phyloP scores from a whole-genome alignment of 129 eudicot species.

The Tanacetum coccineum region DNA sequence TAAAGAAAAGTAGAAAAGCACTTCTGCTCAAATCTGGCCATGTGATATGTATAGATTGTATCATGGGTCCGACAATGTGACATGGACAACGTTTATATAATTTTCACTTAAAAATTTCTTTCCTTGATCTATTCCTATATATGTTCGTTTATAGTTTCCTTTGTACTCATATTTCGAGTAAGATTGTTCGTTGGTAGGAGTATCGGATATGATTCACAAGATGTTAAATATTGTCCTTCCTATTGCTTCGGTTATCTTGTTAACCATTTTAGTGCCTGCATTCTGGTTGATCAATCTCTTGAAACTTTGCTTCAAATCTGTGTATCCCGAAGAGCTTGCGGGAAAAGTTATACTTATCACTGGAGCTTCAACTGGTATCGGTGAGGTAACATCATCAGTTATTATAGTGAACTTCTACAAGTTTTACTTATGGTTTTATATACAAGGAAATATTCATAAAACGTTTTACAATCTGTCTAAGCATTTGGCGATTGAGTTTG shows the following conservation, averaged over 20 bases:
- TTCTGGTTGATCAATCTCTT: constrained; percentile 18
- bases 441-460: background rate
- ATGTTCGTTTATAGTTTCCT: background rate
- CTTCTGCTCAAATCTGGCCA: too few relatives aligned
- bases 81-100: too few relatives aligned
- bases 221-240: constrained; percentile 19
- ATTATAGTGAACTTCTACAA: background rate
- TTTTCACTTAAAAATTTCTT: too few relatives aligned
- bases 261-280: constrained; percentile 11
- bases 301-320: background rate
- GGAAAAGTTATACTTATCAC: constrained; percentile 41
- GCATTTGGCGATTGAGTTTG: constrained; percentile 38
- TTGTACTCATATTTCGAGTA: background rate
- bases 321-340: constrained; percentile 16
- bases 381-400: constrained; percentile 27
- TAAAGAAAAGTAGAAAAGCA: too few relatives aligned
- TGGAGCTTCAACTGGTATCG: constrained; percentile 44
- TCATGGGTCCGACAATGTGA: too few relatives aligned
- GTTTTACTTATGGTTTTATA: background rate
- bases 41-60: too few relatives aligned
- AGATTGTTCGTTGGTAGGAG: background rate
- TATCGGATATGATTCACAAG: constrained; percentile 14
- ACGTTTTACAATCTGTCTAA: constrained; percentile 3
- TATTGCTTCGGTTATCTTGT: background rate
- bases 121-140: constrained; percentile 9